Conservation (phyloP, 1,284 basidiomycete species). For the Malassezia caprae region DNA sequence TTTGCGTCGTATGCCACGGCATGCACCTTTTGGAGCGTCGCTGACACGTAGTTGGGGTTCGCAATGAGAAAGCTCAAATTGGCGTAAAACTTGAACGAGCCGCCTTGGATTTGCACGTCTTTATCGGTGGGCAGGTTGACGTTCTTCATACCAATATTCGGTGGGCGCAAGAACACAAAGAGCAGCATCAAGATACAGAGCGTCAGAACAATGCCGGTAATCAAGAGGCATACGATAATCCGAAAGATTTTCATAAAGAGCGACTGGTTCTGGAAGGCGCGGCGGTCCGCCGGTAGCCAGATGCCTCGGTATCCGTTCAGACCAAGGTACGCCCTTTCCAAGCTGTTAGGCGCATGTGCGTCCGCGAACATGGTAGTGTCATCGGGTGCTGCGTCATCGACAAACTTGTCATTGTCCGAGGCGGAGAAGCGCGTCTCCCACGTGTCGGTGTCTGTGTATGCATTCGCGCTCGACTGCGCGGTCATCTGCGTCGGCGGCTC, state of each 20-base stretch:
- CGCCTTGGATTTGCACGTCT: constrained; percentile 19
- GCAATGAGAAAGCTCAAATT: constrained; percentile 34
- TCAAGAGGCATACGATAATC: constrained; percentile 31
- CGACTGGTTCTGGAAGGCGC: constrained; percentile 28
- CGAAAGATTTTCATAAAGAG: constrained; percentile 31
- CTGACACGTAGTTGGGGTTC: constrained; percentile 44
- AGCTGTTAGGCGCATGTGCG: neutral
- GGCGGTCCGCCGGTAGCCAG: constrained; percentile 35
- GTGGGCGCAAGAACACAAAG: constrained; percentile 38
- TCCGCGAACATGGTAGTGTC: neutral
- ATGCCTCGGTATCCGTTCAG: constrained; percentile 18
- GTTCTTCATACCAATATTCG: constrained; percentile 34
- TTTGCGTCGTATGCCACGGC: constrained; percentile 28
- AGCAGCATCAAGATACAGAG: constrained; percentile 35
- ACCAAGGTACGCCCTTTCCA: neutral
- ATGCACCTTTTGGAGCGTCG: constrained; percentile 28
- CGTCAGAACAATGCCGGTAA: constrained; percentile 31
- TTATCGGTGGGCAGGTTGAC: constrained; percentile 18
- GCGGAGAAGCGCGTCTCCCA: neutral
- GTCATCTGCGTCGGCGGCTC: neutral
- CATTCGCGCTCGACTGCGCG: neutral
- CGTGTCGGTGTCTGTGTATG: neutral
- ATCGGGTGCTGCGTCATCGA: neutral
- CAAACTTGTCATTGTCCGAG: neutral
- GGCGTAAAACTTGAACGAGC: constrained; percentile 31